Conservation (phyloP, 805 yeast species). For the Saccharomycopsis javanensis region DNA sequence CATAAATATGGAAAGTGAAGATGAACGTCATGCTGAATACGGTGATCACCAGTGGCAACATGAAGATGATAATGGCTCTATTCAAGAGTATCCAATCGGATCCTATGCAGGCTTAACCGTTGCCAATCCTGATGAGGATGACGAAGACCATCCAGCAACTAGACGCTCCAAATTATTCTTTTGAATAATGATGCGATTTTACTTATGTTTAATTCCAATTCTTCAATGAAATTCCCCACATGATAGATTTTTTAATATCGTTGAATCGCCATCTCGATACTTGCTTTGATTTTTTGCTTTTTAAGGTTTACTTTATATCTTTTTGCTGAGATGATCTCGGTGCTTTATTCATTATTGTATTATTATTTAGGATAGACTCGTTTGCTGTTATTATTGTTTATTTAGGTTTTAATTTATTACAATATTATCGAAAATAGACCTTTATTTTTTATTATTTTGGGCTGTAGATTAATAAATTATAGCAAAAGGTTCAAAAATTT, state of each 20-base stretch:
- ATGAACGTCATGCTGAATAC: constrained; percentile 1
- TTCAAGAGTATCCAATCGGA: constrained; percentile 11
- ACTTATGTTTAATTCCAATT: not conserved
- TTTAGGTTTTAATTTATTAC: not conserved
- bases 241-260: not conserved
- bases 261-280: not conserved
- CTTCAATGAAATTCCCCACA: not conserved
- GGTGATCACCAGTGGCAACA: not conserved
- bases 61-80: constrained; percentile 17
- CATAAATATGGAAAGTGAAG: constrained; percentile 15
- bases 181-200: not conserved
- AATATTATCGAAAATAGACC: not conserved
- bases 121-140: constrained; percentile 18
- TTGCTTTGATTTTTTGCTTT: not conserved
- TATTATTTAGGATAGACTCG: not conserved
- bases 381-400: not conserved
- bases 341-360: not conserved
- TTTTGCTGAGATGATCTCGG: not conserved
- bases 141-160: not conserved
- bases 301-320: not conserved
- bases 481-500: not conserved
- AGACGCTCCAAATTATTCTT: constrained; percentile 6
- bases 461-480: not conserved
- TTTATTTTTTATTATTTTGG: not conserved
- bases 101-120: constrained; percentile 13